Conservation (phyloP, 2,329 filamentous ascomycete species). For the Zymoseptoria ardabiliae region DNA sequence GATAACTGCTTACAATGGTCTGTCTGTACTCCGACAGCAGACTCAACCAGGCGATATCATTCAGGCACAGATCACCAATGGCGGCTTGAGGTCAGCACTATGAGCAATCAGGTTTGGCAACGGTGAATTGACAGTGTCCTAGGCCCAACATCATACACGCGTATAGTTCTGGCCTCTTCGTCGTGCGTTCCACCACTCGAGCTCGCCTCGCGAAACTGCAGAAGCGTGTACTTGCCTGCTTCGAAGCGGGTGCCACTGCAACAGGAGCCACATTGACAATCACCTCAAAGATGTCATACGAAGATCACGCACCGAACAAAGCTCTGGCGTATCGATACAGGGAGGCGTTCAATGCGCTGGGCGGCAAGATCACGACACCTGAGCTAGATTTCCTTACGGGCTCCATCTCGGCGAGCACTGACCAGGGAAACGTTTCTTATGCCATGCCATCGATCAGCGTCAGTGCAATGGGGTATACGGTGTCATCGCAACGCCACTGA, state of each 20-base stretch:
- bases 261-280: slow-evolving; percentile 44
- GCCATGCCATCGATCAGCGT: slow-evolving; percentile 48
- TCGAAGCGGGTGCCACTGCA: slow-evolving; percentile 40
- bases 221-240: slow-evolving; percentile 34
- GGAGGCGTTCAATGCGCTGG: slow-evolving; percentile 28
- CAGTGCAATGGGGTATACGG: not conserved
- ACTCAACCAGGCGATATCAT: slow-evolving; percentile 35
- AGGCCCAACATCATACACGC: slow-evolving; percentile 36
- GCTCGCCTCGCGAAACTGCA: slow-evolving; percentile 27
- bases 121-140: slow-evolving; percentile 1
- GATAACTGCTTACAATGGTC: slow-evolving; percentile 27
- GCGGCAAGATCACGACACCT: slow-evolving; percentile 30
- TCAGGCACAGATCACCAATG: slow-evolving; percentile 15
- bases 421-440: slow-evolving; percentile 54
- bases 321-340: slow-evolving; percentile 34
- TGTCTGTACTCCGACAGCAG: slow-evolving; percentile 34
- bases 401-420: slow-evolving; percentile 44
- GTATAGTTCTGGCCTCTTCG: slow-evolving; percentile 32
- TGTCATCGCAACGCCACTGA: not conserved
- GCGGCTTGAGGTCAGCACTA: not conserved
- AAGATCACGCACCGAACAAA: slow-evolving; percentile 48
- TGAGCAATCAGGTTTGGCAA: not conserved
- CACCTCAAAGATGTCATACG: slow-evolving; percentile 40
- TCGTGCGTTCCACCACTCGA: slow-evolving; percentile 29
- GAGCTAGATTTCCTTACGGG: slow-evolving; percentile 38